phyloP scores from a whole-genome alignment of 257 asterid genomes.

The Nicotiana sylvestris region DNA sequence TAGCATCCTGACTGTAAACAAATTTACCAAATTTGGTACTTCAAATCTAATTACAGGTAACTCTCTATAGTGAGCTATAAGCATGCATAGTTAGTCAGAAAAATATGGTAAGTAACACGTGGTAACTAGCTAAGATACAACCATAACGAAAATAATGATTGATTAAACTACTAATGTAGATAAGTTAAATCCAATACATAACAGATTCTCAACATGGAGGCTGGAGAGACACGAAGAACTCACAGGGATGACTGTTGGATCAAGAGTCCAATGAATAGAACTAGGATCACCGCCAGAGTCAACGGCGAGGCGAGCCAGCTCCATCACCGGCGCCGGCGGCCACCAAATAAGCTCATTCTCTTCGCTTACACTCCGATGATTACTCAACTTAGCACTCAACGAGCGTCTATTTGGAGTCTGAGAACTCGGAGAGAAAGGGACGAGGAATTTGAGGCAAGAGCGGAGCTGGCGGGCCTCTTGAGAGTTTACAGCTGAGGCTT shows the following conservation, averaged over 20 bases:
- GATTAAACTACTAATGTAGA: no score
- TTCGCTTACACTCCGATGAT: slow-evolving; percentile 16
- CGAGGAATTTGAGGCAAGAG: slow-evolving; percentile 76
- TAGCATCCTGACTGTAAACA: no score
- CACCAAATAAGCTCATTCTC: slow-evolving; percentile 51
- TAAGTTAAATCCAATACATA: not conserved
- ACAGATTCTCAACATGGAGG: not conserved
- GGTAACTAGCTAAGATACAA: no score
- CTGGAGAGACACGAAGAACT: not conserved
- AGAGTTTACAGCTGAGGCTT: slow-evolving; percentile 57
- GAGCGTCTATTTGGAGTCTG: slow-evolving; percentile 24
- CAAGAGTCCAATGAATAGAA: slow-evolving; percentile 65
- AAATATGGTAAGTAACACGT: no score
- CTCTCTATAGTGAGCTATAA: no score
- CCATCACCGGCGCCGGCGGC: slow-evolving; percentile 76
- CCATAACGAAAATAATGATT: no score
- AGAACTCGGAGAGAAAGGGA: slow-evolving; percentile 36
- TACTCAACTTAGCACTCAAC: slow-evolving; percentile 19
- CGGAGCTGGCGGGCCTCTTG: slow-evolving; percentile 43
- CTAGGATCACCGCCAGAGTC: slow-evolving; percentile 84
- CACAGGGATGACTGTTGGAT: slow-evolving; percentile 59
- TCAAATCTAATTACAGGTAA: no score
- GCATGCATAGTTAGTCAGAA: no score
- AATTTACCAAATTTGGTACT: no score
- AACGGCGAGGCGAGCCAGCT: slow-evolving; percentile 73